Evolutionary conservation across 345 rosid genomes (phyloP).

Genomic region (Cardamine occulta): DNA sequence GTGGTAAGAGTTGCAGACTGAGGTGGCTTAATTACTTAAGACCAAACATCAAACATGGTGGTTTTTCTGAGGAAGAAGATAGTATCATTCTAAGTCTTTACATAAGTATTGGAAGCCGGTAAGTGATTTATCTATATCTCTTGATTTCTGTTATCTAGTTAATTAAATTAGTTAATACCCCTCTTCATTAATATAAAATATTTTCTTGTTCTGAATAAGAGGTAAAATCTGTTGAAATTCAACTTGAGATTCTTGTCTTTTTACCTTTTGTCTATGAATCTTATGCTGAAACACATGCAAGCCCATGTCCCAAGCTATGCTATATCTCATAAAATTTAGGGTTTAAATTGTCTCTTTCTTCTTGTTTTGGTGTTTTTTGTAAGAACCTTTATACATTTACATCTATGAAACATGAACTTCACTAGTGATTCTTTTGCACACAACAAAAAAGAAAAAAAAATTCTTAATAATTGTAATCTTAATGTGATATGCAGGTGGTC

Average conservation of each 20-base stretch:
- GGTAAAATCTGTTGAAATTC: constrained; percentile 7
- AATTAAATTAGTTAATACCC: background rate
- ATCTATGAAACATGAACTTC: constrained; percentile 1
- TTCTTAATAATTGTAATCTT: constrained; percentile 9
- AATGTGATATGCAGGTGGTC: constrained; percentile 72
- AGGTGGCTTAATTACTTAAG: constrained; percentile 97
- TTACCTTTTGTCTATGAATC: constrained; percentile 52
- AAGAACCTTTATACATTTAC: constrained; percentile 19
- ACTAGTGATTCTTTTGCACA: background rate
- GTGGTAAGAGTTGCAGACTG: constrained; percentile 96
- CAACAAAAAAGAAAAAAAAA: background rate
- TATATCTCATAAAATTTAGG: constrained; percentile 37
- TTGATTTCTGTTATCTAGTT: background rate
- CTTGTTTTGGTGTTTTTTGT: constrained; percentile 32
- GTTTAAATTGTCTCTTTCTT: constrained; percentile 44
- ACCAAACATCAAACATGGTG: constrained; percentile 96
- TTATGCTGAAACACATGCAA: constrained; percentile 42
- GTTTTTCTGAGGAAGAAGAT: constrained; percentile 98
- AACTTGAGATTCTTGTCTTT: constrained; percentile 46
- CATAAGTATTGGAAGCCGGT: constrained; percentile 99
- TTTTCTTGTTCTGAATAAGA: background rate
- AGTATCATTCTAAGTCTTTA: constrained; percentile 94
- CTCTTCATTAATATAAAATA: background rate
- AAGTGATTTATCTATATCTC: constrained; percentile 9
- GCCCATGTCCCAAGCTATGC: constrained; percentile 17